A percentile compares a stretch with the other conserved stretches of the same genome.
phyloP scores from a whole-genome alignment of 1,284 basidiomycete species.

The Cryptococcus jaspeensis region DNA sequence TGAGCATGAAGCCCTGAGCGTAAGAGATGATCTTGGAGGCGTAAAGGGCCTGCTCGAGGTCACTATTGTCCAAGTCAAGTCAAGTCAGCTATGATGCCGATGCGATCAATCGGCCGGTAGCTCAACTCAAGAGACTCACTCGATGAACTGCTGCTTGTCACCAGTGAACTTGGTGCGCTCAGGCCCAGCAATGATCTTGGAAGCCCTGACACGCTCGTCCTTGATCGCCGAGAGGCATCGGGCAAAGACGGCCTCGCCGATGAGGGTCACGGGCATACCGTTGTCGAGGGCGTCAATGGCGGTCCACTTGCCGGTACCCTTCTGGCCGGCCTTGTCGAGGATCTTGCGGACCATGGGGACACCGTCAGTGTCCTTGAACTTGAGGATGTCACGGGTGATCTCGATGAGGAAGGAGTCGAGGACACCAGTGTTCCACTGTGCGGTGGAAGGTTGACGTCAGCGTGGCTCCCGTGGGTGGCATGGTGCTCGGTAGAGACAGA shows the following conservation, averaged over 20 bases:
- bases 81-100: not conserved
- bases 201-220: conserved; percentile 91
- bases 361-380: conserved; percentile 90
- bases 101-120: not conserved
- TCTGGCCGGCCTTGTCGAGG: conserved; percentile 94
- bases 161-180: conserved; percentile 91
- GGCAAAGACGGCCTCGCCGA: conserved; percentile 98
- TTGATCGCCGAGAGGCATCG: conserved; percentile 98
- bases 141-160: conserved; percentile 98
- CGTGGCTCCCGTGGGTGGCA: no score
- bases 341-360: conserved; percentile 89
- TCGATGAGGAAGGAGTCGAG: conserved; percentile 99
- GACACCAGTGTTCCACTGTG: conserved; percentile 93
- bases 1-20: conserved; percentile 99
- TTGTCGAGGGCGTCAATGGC: conserved; percentile 97
- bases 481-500: not conserved
- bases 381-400: conserved; percentile 92
- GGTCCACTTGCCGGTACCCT: conserved; percentile 99
- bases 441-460: not conserved
- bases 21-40: conserved; percentile 99
- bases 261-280: conserved; percentile 92
- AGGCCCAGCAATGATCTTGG: conserved; percentile 85
- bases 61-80: conserved; percentile 24
- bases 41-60: conserved; percentile 98
- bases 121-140: conserved; percentile 23